These are phyloP conservation scores for Emmonsia crescens DNA, from an alignment of 2,329 filamentous ascomycete genomes.

Conservation along the genomic window DNA sequence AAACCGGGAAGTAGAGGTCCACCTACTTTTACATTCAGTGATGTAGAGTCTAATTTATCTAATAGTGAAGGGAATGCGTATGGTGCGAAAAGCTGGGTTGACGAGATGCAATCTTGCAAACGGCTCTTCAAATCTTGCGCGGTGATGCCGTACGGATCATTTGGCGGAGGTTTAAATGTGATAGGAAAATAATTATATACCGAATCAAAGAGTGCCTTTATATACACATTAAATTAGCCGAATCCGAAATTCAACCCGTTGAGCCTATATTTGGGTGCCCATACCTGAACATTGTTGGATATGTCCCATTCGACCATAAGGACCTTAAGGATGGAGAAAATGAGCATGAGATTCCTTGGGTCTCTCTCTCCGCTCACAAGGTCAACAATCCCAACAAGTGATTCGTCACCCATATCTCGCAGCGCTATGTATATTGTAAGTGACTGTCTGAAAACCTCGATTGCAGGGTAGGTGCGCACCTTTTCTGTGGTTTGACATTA, in stretches of 20 bases:
- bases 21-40: slow-evolving; percentile 52
- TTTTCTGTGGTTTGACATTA: slow-evolving; percentile 51
- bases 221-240: neutral
- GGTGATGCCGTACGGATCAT: slow-evolving; percentile 59
- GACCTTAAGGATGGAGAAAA: slow-evolving; percentile 56
- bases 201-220: slow-evolving; percentile 49
- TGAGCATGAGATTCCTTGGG: slow-evolving; percentile 58
- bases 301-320: slow-evolving; percentile 60
- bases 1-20: neutral
- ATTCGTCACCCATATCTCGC: slow-evolving; percentile 47
- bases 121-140: slow-evolving; percentile 57
- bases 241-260: neutral
- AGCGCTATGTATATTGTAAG: slow-evolving; percentile 30
- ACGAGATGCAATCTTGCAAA: slow-evolving; percentile 52
- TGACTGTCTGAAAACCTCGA: neutral
- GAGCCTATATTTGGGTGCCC: neutral
- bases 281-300: slow-evolving; percentile 47
- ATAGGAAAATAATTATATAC: slow-evolving; percentile 65
- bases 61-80: slow-evolving; percentile 56
- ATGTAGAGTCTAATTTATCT: slow-evolving; percentile 60
- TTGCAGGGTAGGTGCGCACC: slow-evolving; percentile 25
- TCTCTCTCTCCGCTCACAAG: slow-evolving; percentile 60
- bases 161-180: slow-evolving; percentile 57
- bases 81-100: slow-evolving; percentile 52
- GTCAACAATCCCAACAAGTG: slow-evolving; percentile 50